phyloP scores from a whole-genome alignment of 148 eudicot species.

The Hydrangea macrophylla region DNA sequence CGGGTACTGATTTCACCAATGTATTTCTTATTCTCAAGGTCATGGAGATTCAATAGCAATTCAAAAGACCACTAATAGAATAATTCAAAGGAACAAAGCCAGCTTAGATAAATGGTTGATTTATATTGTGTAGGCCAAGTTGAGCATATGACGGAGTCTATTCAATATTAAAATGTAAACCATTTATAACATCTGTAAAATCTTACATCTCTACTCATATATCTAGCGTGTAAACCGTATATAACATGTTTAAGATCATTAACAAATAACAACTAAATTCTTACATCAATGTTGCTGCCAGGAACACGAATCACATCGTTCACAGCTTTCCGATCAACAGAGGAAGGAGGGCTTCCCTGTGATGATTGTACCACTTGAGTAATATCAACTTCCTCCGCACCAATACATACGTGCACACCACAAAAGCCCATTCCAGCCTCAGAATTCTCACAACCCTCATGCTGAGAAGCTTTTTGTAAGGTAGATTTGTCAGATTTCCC shows the following conservation, averaged over 20 bases:
- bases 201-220: too few species aligned
- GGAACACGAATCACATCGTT: slow-evolving; percentile 30
- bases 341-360: slow-evolving; percentile 50
- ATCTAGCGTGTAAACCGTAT: background rate
- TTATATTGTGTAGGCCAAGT: too few species aligned
- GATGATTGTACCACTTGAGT: slow-evolving; percentile 40
- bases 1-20: too few species aligned
- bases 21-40: too few species aligned
- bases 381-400: slow-evolving; percentile 31
- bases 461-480: background rate
- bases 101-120: too few species aligned
- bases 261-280: slow-evolving; percentile 4
- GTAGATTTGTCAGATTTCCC: slow-evolving; percentile 18
- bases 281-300: slow-evolving; percentile 39
- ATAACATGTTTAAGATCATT: background rate
- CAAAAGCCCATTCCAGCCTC: too few species aligned
- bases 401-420: too few species aligned
- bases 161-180: background rate
- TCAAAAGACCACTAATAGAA: too few species aligned
- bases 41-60: too few species aligned
- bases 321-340: slow-evolving; percentile 21
- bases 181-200: background rate
- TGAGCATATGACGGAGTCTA: too few species aligned
- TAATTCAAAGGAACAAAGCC: too few species aligned
- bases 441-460: slow-evolving; percentile 13